Conservation (phyloP, 805 yeast species). For the Sugiyamaella lignohabitans region DNA sequence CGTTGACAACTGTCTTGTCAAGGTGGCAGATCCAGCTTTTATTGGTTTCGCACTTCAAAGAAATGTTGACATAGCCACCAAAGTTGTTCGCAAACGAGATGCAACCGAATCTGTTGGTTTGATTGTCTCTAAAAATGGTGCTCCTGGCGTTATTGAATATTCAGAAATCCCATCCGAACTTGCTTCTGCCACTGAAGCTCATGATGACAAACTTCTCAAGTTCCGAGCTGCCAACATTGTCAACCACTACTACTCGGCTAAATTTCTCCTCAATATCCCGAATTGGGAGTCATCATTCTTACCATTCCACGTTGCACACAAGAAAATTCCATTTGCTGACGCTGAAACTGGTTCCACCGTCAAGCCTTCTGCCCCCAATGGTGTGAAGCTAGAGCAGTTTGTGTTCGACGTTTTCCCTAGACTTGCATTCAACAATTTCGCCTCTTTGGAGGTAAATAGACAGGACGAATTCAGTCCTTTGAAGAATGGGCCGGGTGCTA, state of each 20-base stretch:
- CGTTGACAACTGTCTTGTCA: constrained; percentile 88
- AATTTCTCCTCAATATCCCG: constrained; percentile 55
- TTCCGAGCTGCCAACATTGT: constrained; percentile 96
- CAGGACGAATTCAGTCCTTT: constrained; percentile 84
- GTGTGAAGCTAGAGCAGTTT: constrained; percentile 92
- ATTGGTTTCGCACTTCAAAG: constrained; percentile 76
- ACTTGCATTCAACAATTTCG: constrained; percentile 65
- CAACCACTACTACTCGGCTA: constrained; percentile 87
- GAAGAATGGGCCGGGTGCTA: constrained; percentile 82
- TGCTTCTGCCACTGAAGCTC: constrained; percentile 55
- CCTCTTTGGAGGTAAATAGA: constrained; percentile 87
- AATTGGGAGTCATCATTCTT: constrained; percentile 49
- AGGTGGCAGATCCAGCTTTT: constrained; percentile 86
- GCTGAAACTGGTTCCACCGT: constrained; percentile 38
- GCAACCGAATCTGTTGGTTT: constrained; percentile 88
- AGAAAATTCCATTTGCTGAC: constrained; percentile 69
- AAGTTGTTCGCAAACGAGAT: constrained; percentile 88
- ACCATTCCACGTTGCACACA: constrained; percentile 93
- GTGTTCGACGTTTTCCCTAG: constrained; percentile 92
- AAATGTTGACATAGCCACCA: constrained; percentile 73
- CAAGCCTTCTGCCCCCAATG: constrained; percentile 76
- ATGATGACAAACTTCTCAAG: constrained; percentile 44
- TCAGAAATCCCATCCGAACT: constrained; percentile 77
- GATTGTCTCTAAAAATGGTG: constrained; percentile 53
- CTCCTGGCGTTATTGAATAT: constrained; percentile 91